Percentiles rank a stretch among this genome's conserved stretches.
phyloP scores from a whole-genome alignment of 2,329 filamentous ascomycete genomes.

The Chrysosporium queenslandicum region DNA sequence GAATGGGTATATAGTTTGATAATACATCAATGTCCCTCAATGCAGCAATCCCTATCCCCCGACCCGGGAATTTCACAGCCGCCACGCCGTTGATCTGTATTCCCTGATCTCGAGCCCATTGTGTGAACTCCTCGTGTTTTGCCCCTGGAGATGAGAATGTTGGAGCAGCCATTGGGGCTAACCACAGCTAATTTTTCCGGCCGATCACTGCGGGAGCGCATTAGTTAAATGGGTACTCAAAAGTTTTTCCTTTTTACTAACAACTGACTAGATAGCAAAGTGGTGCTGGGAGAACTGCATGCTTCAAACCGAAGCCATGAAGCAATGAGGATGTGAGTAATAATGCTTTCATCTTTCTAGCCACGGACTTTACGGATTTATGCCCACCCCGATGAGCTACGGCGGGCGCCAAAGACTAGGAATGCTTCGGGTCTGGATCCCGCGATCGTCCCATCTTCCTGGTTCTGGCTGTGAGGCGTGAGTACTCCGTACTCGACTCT shows the following conservation, averaged over 20 bases:
- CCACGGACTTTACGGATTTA: conserved; percentile 5
- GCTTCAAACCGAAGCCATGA: too few species aligned
- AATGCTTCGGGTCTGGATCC: neutral
- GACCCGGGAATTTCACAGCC: conserved; percentile 56
- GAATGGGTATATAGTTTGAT: too few species aligned
- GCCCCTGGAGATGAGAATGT: conserved; percentile 21
- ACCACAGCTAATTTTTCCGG: neutral
- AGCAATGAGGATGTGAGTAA: neutral
- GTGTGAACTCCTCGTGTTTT: conserved; percentile 46
- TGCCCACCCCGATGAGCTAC: neutral
- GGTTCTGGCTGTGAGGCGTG: neutral
- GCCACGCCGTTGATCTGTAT: conserved; percentile 58
- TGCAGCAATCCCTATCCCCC: conserved; percentile 70
- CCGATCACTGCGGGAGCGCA: neutral
- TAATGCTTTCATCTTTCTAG: neutral
- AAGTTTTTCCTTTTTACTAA: neutral
- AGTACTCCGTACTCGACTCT: neutral
- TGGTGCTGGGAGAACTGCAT: too few species aligned
- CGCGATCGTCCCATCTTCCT: neutral
- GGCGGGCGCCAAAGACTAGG: neutral
- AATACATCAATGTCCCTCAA: conserved; percentile 55
- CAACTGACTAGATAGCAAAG: neutral
- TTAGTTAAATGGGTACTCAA: neutral
- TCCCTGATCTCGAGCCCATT: conserved; percentile 58
- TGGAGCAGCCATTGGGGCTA: neutral